These are phyloP conservation scores for Capsicum baccatum DNA, from an alignment of 257 asterid genomes.

Conservation along the genomic window DNA sequence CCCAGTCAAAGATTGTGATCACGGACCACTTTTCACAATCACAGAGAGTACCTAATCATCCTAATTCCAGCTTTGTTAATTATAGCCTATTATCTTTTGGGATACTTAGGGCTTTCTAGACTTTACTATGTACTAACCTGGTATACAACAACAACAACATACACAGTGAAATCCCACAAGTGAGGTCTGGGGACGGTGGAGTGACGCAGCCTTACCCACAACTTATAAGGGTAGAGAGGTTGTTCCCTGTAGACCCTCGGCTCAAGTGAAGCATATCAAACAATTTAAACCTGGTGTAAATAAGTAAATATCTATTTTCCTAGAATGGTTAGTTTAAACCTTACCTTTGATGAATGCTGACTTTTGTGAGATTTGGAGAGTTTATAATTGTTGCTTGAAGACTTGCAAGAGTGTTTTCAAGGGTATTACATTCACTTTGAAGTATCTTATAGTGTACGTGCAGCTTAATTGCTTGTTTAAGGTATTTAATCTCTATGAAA, in stretches of 20 bases:
- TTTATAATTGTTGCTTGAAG: not conserved
- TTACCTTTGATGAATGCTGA: not conserved
- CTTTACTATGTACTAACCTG: not conserved
- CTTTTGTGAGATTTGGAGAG: not conserved
- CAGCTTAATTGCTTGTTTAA: not conserved
- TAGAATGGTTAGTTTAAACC: not conserved
- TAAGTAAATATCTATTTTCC: conserved; percentile 7
- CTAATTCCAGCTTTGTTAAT: not conserved
- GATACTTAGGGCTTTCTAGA: not conserved
- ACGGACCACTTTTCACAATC: not conserved
- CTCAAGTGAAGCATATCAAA: not conserved
- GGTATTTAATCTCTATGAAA: conserved; percentile 15
- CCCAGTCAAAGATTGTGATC: not conserved
- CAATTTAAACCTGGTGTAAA: not conserved
- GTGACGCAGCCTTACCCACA: not conserved
- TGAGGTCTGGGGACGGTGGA: not conserved
- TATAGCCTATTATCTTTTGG: not conserved
- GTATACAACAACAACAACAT: no score
- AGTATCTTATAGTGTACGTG: not conserved
- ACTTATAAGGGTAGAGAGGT: not conserved
- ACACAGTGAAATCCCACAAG: not conserved
- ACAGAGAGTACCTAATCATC: not conserved
- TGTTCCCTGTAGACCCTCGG: not conserved
- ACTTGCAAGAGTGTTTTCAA: not conserved
- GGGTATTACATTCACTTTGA: not conserved